Evolutionary conservation across 768 basidiomycete species (phyloP).

Genomic region (Termitomyces eurrhizus): DNA sequence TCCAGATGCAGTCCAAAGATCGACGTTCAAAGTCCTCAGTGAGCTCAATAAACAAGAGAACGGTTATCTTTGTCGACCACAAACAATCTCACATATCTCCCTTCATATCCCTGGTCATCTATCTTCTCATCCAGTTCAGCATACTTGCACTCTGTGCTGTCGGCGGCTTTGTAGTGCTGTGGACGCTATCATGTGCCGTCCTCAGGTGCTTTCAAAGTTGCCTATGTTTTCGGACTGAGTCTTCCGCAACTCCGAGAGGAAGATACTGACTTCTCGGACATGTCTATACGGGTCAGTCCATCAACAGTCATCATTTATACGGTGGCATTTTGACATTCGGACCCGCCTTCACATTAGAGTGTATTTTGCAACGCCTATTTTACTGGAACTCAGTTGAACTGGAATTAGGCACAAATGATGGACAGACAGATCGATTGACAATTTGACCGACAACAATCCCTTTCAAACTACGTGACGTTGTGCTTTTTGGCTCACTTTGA

Average conservation of each 20-base stretch:
- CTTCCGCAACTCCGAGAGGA: not conserved
- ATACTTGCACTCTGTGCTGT: slow-evolving; percentile 4
- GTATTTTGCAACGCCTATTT: too few species aligned
- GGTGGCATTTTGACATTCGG: too few species aligned
- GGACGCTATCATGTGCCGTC: not conserved
- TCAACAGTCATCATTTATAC: not conserved
- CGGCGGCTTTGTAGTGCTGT: not conserved
- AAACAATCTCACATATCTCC: not conserved
- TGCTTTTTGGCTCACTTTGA: too few species aligned
- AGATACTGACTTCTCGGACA: not conserved
- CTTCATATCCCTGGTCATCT: not conserved
- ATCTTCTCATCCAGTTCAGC: slow-evolving; percentile 6
- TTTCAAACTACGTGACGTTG: too few species aligned
- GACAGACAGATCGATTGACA: too few species aligned
- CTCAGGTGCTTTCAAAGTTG: not conserved
- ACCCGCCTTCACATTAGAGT: not conserved
- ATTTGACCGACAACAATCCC: too few species aligned
- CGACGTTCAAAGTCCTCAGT: not conserved
- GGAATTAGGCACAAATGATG: too few species aligned
- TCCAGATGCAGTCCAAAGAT: not conserved
- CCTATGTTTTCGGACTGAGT: not conserved
- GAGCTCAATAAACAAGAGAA: not conserved
- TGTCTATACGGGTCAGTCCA: too few species aligned
- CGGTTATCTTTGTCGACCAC: not conserved
- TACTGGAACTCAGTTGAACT: too few species aligned